phyloP scores from a whole-genome alignment of 2,329 filamentous ascomycete species.

The Nigrograna mackinnonii region DNA sequence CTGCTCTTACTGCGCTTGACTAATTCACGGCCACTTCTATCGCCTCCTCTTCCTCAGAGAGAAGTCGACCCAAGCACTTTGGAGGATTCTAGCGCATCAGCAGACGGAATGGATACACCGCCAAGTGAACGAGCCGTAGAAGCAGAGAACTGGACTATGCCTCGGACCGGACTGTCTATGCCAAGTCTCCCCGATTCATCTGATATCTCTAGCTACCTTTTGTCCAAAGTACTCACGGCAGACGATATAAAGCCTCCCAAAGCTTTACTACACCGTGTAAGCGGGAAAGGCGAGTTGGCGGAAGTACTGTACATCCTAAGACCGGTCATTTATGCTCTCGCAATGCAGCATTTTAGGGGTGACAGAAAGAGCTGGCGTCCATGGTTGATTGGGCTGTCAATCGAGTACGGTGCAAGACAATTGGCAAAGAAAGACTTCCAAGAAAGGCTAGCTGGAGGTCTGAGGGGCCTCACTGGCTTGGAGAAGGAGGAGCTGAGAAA shows the following conservation, averaged over 20 bases:
- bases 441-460: slow-evolving; percentile 67
- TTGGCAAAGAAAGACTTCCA: slow-evolving; percentile 70
- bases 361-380: slow-evolving; percentile 85
- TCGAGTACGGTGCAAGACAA: slow-evolving; percentile 90
- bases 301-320: slow-evolving; percentile 92
- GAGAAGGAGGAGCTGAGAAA: slow-evolving; percentile 89
- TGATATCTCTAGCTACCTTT: slow-evolving; percentile 84
- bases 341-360: slow-evolving; percentile 73
- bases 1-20: slow-evolving; percentile 81
- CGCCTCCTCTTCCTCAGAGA: slow-evolving; percentile 82
- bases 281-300: slow-evolving; percentile 77
- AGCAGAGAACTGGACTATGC: slow-evolving; percentile 77
- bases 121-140: slow-evolving; percentile 45
- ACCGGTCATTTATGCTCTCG: slow-evolving; percentile 82
- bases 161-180: slow-evolving; percentile 84
- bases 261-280: slow-evolving; percentile 76
- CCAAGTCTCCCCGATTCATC: slow-evolving; percentile 79
- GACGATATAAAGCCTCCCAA: slow-evolving; percentile 96
- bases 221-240: slow-evolving; percentile 87
- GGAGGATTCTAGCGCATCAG: slow-evolving; percentile 52
- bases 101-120: slow-evolving; percentile 53
- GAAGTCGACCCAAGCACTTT: slow-evolving; percentile 71
- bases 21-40: slow-evolving; percentile 78
- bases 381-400: slow-evolving; percentile 82
- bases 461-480: slow-evolving; percentile 77